These are phyloP conservation scores for Paramecium bursaria DNA, from an alignment of 73 alveolate species.

Conservation along the genomic window DNA sequence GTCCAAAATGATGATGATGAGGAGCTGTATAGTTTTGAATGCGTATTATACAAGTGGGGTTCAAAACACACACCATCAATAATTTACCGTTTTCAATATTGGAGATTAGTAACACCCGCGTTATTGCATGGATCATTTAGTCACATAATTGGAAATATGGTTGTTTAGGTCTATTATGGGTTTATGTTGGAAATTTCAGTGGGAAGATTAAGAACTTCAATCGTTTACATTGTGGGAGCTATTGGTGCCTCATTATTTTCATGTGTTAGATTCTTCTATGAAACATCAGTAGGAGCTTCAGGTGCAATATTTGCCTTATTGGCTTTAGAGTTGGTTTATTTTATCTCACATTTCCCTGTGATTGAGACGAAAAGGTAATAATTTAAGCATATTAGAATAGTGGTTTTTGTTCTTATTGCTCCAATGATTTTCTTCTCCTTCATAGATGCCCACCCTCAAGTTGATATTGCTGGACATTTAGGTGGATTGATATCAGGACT, in stretches of 20 bases:
- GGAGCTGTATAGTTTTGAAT: slow-evolving; percentile 55
- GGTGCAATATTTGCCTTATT: slow-evolving; percentile 64
- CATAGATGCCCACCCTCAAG: slow-evolving; percentile 57
- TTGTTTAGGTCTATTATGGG: slow-evolving; percentile 63
- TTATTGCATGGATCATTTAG: slow-evolving; percentile 77
- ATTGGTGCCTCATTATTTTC: slow-evolving; percentile 69
- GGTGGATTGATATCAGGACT: slow-evolving; percentile 51
- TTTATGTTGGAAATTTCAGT: slow-evolving; percentile 67
- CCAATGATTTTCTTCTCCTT: slow-evolving; percentile 48
- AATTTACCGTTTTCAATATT: slow-evolving; percentile 58
- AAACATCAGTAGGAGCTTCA: slow-evolving; percentile 71
- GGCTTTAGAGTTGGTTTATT: slow-evolving; percentile 61
- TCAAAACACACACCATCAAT: slow-evolving; percentile 62
- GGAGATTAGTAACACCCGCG: slow-evolving; percentile 83
- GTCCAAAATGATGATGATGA: slow-evolving; percentile 28
- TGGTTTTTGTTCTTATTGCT: slow-evolving; percentile 36
- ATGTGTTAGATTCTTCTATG: slow-evolving; percentile 59
- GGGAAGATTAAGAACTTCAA: slow-evolving; percentile 58
- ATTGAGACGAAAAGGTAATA: slow-evolving; percentile 19
- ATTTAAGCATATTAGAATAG: background rate
- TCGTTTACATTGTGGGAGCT: slow-evolving; percentile 64
- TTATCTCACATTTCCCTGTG: slow-evolving; percentile 58
- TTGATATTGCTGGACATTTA: slow-evolving; percentile 60
- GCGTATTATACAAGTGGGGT: slow-evolving; percentile 58
- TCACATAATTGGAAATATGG: slow-evolving; percentile 76